Evolutionary conservation across 202 grass and related monocot genomes (phyloP), one percentile per base, ranked within the genome.

Genomic region (Tripidium arundinaceum): DNA sequence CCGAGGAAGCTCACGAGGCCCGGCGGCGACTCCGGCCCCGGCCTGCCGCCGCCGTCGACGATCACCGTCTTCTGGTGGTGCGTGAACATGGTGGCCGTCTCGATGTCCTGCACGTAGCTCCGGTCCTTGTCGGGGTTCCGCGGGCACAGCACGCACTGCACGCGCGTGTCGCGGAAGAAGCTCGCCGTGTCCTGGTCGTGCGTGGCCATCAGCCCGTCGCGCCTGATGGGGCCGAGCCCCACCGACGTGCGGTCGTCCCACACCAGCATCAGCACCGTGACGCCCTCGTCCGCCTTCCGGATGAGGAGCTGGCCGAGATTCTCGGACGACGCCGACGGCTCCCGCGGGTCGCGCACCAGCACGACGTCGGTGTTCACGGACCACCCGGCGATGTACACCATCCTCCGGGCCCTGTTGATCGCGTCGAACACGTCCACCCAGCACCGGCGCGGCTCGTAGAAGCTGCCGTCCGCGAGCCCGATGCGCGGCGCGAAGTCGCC

Each of bases 371-470:
- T 79, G 83, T 89, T 85, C 5, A 97, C 86, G 55, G 93, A 97
- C 93, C 93, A 97, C 7, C 93, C 90, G 7, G 90, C 76, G 47
- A 97, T 60, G 90, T 97, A 97, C 65, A 97, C 86, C 75, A 97
- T 61, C 73, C 80, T 74, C 4, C 50, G 79, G 0, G 91, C 94
- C 31, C 72, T 59, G 57, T 5, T 74, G 62, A 97, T 93, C 0
- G 94, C 90, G 55, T 89, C 90, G 66, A 97, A 93, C 50, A 97
- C 64, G 75, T 97, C 91, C 79, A 84, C 90, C 94, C 94, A 97
- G 81, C 94, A 97, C 65, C 86, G 81, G 0, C 15, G 84, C 3
- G 91, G 76, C 79, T 82, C 84, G 67, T 93, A 97, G 43, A n/a
- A 4, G 33, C 11, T 15, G 28, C 67, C 10, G 8, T 28, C 76